Evolutionary conservation across 768 basidiomycete genomes (phyloP).

Genomic region (Psilocybe sp.): DNA sequence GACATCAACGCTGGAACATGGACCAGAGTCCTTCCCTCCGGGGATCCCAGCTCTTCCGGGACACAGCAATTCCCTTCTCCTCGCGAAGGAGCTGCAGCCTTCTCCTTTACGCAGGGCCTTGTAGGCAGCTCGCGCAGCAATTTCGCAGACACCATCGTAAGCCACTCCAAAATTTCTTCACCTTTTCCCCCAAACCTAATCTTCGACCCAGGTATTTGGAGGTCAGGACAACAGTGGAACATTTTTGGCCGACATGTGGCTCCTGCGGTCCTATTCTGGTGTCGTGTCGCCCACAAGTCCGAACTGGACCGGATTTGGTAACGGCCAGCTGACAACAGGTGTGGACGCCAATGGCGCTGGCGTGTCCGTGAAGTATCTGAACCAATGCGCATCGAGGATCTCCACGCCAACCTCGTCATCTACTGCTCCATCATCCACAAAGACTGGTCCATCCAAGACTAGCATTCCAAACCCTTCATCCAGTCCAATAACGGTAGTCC

Average conservation of each 20-base stretch:
- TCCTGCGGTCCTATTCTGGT: conserved; percentile 72
- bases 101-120: conserved; percentile 51
- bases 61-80: conserved; percentile 55
- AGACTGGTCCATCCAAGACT: conserved; percentile 7
- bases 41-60: conserved; percentile 62
- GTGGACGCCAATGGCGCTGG: conserved; percentile 65
- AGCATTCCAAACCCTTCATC: conserved; percentile 21
- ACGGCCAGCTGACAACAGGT: conserved; percentile 62
- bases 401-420: neutral
- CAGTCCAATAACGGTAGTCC: conserved; percentile 11
- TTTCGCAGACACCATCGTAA: conserved; percentile 64
- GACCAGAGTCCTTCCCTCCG: conserved; percentile 73
- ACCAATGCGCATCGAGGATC: conserved; percentile 48
- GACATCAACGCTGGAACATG: conserved; percentile 60
- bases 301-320: conserved; percentile 63
- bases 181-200: neutral
- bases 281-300: conserved; percentile 50
- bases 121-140: conserved; percentile 49
- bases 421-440: neutral
- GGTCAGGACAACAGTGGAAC: conserved; percentile 65
- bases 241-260: conserved; percentile 75
- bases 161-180: conserved; percentile 8
- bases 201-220: conserved; percentile 54
- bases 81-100: conserved; percentile 66
- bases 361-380: conserved; percentile 58